Percentiles rank a stretch among this genome's conserved stretches.
These are phyloP conservation scores for Eutrema yunnanense DNA, from an alignment of 345 rosid genomes.

Conservation along the genomic window DNA sequence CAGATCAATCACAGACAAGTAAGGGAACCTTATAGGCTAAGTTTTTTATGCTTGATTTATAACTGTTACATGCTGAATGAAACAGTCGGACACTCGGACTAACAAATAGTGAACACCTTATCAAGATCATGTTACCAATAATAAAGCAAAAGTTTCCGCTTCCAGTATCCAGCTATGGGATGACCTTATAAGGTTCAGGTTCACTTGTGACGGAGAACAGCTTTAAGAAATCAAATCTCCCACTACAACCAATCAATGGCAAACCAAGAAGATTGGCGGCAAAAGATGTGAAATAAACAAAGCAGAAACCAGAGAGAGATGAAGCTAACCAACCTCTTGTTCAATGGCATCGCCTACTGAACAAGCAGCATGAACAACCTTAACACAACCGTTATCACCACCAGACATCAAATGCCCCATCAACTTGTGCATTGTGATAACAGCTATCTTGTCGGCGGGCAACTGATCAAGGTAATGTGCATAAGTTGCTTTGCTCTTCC, in stretches of 20 bases:
- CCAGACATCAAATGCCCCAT: slow-evolving; percentile 73
- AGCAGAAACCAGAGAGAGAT: slow-evolving; percentile 6
- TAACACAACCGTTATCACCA: slow-evolving; percentile 61
- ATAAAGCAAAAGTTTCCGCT: background rate
- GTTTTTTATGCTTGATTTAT: background rate
- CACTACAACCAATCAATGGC: background rate
- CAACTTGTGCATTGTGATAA: slow-evolving; percentile 94
- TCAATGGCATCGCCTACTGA: slow-evolving; percentile 82
- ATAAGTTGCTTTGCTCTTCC: slow-evolving; percentile 48
- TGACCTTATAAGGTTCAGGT: background rate
- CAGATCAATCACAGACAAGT: background rate
- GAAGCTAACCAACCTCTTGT: slow-evolving; percentile 64
- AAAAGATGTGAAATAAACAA: background rate
- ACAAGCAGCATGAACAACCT: slow-evolving; percentile 73
- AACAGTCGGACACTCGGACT: background rate
- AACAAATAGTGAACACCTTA: background rate
- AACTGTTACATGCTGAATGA: background rate
- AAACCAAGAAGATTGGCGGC: background rate
- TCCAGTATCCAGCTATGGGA: background rate
- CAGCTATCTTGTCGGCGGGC: slow-evolving; percentile 88
- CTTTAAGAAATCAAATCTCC: background rate
- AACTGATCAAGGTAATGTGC: slow-evolving; percentile 58
- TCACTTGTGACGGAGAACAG: background rate
- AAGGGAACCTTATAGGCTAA: background rate
- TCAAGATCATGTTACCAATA: background rate